phyloP scores from a whole-genome alignment of 2,329 filamentous ascomycete species.

The Zalaria sp. region DNA sequence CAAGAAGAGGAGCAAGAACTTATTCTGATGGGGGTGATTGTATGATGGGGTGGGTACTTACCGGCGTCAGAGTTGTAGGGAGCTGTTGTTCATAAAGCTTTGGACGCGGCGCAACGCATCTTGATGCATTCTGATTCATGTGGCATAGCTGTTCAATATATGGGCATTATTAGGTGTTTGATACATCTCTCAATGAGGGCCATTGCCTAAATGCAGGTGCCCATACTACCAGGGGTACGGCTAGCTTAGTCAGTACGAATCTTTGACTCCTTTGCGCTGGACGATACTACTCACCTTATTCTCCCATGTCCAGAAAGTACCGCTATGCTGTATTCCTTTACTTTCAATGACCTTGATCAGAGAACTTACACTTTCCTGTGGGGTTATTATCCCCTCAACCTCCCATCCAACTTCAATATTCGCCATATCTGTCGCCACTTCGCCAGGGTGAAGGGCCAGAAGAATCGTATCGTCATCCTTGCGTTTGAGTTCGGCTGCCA shows the following conservation, averaged over 20 bases:
- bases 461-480: conserved; percentile 35
- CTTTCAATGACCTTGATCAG: conserved; percentile 38
- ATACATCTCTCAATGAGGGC: too few relatives aligned
- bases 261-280: background rate
- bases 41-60: too few relatives aligned
- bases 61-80: too few relatives aligned
- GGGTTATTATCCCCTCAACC: conserved; percentile 36
- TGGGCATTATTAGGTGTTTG: too few relatives aligned
- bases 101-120: too few relatives aligned
- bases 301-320: conserved; percentile 44
- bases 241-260: conserved; percentile 5
- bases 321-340: conserved; percentile 34
- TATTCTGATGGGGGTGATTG: background rate
- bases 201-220: background rate
- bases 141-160: too few relatives aligned
- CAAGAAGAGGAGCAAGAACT: conserved; percentile 3
- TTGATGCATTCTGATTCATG: too few relatives aligned
- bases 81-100: too few relatives aligned
- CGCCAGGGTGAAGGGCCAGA: conserved; percentile 43
- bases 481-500: conserved; percentile 40
- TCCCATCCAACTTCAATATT: conserved; percentile 38
- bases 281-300: conserved; percentile 18
- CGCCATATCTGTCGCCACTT: conserved; percentile 43
- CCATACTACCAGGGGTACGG: conserved; percentile 14
- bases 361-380: conserved; percentile 33